Percentiles rank a stretch among this genome's conserved stretches.
Conservation (phyloP, 179 eudicot species). For the Corrigiola litoralis region DNA sequence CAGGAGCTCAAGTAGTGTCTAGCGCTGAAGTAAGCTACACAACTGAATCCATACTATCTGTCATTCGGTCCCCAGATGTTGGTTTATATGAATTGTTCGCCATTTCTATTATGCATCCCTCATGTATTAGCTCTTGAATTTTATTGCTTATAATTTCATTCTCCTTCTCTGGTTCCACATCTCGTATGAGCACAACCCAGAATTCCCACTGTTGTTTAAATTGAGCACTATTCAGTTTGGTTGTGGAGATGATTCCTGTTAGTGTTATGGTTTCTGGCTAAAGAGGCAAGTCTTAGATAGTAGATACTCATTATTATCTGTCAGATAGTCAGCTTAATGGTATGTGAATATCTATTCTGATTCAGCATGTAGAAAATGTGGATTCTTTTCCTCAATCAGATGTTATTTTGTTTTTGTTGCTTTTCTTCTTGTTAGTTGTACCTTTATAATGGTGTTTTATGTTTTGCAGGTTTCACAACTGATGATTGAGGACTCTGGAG, state of each 20-base stretch:
- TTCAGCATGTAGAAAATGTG: no score
- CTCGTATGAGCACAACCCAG: no score
- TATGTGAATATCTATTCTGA: no score
- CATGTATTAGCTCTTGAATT: not conserved
- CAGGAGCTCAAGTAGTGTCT: conserved; percentile 76
- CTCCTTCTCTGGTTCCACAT: not conserved
- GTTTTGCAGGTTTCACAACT: conserved; percentile 60
- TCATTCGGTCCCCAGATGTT: not conserved
- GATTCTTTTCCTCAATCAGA: no score
- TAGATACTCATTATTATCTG: no score
- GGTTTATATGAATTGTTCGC: not conserved
- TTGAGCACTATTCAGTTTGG: no score
- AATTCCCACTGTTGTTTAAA: no score
- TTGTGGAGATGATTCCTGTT: no score
- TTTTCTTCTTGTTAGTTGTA: not conserved
- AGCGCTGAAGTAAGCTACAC: conserved; percentile 58
- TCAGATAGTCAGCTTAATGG: no score
- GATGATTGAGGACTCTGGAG: conserved; percentile 62
- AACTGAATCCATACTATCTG: not conserved
- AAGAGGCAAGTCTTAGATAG: no score
- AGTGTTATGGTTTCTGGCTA: no score
- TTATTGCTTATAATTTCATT: not conserved
- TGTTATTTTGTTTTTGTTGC: not conserved
- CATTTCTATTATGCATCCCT: not conserved
- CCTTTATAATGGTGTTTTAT: not conserved